A percentile compares a stretch with the other conserved stretches of the same genome.
phyloP scores from a whole-genome alignment of 2,329 filamentous ascomycete genomes.

The Ceratocystis diversiconidia region DNA sequence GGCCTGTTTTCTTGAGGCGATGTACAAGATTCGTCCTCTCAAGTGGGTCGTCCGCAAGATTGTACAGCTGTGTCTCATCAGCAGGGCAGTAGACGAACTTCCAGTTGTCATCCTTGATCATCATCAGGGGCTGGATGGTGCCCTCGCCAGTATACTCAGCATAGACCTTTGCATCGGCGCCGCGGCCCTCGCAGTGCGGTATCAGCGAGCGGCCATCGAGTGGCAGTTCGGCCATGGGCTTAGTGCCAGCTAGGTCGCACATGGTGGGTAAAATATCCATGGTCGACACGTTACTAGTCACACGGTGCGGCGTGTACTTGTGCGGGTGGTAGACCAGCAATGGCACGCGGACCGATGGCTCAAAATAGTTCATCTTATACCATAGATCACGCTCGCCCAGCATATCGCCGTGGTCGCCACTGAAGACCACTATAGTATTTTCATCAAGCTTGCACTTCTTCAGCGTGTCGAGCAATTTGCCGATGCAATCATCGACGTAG shows the following conservation, averaged over 20 bases:
- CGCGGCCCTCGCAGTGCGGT: slow-evolving; percentile 53
- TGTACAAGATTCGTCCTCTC: slow-evolving; percentile 63
- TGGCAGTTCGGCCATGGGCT: slow-evolving; percentile 55
- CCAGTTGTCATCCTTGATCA: slow-evolving; percentile 82
- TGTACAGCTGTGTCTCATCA: slow-evolving; percentile 73
- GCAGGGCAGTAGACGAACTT: slow-evolving; percentile 81
- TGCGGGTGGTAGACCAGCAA: slow-evolving; percentile 72
- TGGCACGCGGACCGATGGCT: slow-evolving; percentile 78
- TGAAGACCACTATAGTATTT: slow-evolving; percentile 84
- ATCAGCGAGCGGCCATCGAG: slow-evolving; percentile 74
- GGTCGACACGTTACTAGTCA: slow-evolving; percentile 75
- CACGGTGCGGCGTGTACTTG: slow-evolving; percentile 58
- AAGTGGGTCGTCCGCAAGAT: slow-evolving; percentile 58
- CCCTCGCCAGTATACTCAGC: slow-evolving; percentile 93
- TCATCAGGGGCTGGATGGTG: slow-evolving; percentile 76
- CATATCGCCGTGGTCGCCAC: slow-evolving; percentile 92
- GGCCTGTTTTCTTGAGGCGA: slow-evolving; percentile 27
- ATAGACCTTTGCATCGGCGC: slow-evolving; percentile 70
- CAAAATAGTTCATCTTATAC: slow-evolving; percentile 98
- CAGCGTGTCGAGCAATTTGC: slow-evolving; percentile 62
- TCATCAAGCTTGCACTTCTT: slow-evolving; percentile 68
- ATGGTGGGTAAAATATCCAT: slow-evolving; percentile 83
- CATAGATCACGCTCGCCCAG: slow-evolving; percentile 80
- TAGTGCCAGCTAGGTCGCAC: slow-evolving; percentile 63
- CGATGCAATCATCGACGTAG: slow-evolving; percentile 87